Base-by-base conservation (phyloP, 1,284 basidiomycete genomes). In the Grifola frondosa region DNA sequence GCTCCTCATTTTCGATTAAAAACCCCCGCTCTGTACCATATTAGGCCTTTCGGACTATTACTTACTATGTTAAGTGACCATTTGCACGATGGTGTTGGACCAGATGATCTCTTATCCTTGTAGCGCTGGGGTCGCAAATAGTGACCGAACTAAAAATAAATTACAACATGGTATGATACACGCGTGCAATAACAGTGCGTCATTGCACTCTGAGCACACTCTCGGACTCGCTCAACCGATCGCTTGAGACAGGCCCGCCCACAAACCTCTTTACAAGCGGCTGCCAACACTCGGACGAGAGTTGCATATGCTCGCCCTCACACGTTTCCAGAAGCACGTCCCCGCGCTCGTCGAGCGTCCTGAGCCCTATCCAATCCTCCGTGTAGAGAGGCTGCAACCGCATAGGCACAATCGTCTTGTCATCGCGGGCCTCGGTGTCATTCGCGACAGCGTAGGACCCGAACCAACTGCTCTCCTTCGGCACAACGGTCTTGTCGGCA, bases 321-420 rank as follows among this genome's bases (percentile, higher is more conserved):
- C 94, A 97, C 21, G 74, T 75, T 37, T 74, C 74, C 22, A 91
- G 68, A 11, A 73, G 56, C n/a, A 97, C 71, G 3, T 66, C 73
- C 4, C 84, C 86, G 6, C 72, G 66, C 58, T 89, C 75, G 59
- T 97, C 88, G 34, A 99, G 74, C 38, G 66, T 61, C 17, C 78
- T 74, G 30, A 99, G 67, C 1, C 96, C 96, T 50, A 98, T 91
- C 79, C 91, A 92, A 64, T 99, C 91, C 39, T 92, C 78, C 2
- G 60, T 62, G 66, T 97, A 99, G 29, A 97, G 68, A 6, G 80
- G 79, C 55, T 95, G 92, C 39, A 65, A 59, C 16, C 74, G 73
- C 77, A 97, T 84, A 0, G 88, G 84, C 15, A 96, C 69, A 35
- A 92, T 75, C 1, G 64, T 60, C 57, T 66, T 66, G 55, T 65